phyloP scores from a whole-genome alignment of 306 rosid genomes.

The Comarum palustre region DNA sequence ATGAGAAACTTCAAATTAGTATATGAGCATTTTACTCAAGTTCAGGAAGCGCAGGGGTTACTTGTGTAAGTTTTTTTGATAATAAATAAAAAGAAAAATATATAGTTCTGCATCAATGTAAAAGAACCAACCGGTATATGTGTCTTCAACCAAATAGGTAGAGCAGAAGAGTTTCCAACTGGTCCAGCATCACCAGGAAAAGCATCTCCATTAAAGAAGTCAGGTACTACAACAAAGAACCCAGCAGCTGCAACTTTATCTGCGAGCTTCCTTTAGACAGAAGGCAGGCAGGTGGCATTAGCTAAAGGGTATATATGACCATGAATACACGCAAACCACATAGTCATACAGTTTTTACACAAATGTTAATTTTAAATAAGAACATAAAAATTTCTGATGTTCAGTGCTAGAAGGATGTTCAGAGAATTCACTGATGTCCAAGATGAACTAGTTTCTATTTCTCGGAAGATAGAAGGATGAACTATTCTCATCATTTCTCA shows the following conservation, averaged over 20 bases:
- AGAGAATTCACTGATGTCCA: neutral
- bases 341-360: neutral
- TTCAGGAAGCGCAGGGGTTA: neutral
- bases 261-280: conserved; percentile 63
- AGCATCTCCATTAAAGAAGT: conserved; percentile 67
- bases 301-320: neutral
- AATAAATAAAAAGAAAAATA: conserved; percentile 1
- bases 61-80: conserved; percentile 4
- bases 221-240: conserved; percentile 68
- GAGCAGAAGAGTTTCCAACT: neutral
- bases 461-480: neutral
- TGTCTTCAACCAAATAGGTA: conserved; percentile 49
- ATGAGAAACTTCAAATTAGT: neutral
- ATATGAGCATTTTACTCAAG: neutral
- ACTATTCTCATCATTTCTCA: neutral
- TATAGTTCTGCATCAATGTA: neutral
- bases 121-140: conserved; percentile 55
- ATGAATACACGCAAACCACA: neutral
- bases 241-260: conserved; percentile 76
- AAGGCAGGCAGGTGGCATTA: conserved; percentile 20
- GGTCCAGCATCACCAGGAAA: conserved; percentile 38
- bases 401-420: neutral
- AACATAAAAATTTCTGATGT: neutral
- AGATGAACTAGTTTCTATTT: neutral
- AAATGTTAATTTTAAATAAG: neutral